Percentiles rank a stretch among this genome's conserved stretches.
These are phyloP conservation scores for Isoetes engelmannii DNA, from an alignment of 83 land plant species.

Conservation along the genomic window DNA sequence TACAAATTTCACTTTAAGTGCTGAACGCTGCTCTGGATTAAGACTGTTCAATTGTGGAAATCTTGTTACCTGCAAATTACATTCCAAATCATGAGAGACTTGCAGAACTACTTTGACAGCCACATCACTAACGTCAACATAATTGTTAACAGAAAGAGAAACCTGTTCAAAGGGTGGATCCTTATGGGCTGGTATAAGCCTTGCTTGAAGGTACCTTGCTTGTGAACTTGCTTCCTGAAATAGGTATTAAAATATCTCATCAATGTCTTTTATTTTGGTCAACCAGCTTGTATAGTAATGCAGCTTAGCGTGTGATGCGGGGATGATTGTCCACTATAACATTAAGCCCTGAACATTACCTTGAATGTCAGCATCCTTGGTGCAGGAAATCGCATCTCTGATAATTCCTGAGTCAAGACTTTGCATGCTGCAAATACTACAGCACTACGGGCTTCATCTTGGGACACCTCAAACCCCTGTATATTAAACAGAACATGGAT, in stretches of 20 bases:
- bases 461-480: conserved; percentile 88
- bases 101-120: too few relatives aligned
- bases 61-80: conserved; percentile 72
- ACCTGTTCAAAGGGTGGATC: conserved; percentile 99
- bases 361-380: conserved; percentile 94
- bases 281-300: too few relatives aligned
- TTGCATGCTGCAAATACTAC: conserved; percentile 92
- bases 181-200: conserved; percentile 96
- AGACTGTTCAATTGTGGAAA: conserved; percentile 82
- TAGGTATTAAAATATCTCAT: neutral
- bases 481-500: neutral
- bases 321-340: too few relatives aligned
- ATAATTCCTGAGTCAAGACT: conserved; percentile 84
- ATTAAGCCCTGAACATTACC: conserved; percentile 30
- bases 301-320: too few relatives aligned
- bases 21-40: conserved; percentile 62
- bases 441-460: conserved; percentile 78
- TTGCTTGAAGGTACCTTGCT: conserved; percentile 84
- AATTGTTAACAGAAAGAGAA: neutral
- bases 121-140: too few relatives aligned
- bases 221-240: conserved; percentile 98
- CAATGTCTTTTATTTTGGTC: too few relatives aligned
- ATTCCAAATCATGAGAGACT: too few relatives aligned
- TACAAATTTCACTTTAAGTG: conserved; percentile 75
- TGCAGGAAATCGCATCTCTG: conserved; percentile 90